Conservation (phyloP, 2,329 filamentous ascomycete species). For the Ophiostoma piceae region DNA sequence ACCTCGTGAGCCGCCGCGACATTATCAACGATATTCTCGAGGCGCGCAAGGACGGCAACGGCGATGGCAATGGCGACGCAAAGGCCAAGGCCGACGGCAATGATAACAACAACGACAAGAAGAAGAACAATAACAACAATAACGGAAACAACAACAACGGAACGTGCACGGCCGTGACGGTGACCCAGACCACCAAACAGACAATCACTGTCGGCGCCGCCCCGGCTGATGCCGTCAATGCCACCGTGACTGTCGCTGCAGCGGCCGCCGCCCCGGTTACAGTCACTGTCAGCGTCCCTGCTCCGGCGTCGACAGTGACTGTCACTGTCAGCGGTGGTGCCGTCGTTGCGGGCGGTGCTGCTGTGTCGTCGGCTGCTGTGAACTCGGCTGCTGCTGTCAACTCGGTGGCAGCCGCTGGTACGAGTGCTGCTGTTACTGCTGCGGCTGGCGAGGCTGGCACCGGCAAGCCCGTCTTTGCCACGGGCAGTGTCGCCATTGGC, state of each 20-base stretch:
- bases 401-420: background rate
- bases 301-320: background rate
- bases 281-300: background rate
- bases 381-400: background rate
- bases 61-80: slow-evolving; percentile 16
- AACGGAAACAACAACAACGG: slow-evolving; percentile 9
- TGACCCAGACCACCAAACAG: background rate
- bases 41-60: background rate
- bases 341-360: background rate
- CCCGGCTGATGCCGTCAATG: slow-evolving; percentile 1
- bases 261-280: background rate
- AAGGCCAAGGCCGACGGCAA: background rate
- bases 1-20: background rate
- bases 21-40: background rate
- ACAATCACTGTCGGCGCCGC: slow-evolving; percentile 4
- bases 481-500: slow-evolving; percentile 10
- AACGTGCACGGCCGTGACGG: slow-evolving; percentile 12
- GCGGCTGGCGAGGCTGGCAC: background rate
- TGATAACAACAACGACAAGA: background rate
- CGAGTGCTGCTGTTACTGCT: background rate
- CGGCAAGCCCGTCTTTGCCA: background rate
- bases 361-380: background rate
- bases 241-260: background rate
- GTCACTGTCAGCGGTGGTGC: background rate
- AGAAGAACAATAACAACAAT: background rate